Evolutionary conservation across 495 filamentous ascomycete genomes (phyloP).

Genomic region (Parathielavia hyrcaniae): DNA sequence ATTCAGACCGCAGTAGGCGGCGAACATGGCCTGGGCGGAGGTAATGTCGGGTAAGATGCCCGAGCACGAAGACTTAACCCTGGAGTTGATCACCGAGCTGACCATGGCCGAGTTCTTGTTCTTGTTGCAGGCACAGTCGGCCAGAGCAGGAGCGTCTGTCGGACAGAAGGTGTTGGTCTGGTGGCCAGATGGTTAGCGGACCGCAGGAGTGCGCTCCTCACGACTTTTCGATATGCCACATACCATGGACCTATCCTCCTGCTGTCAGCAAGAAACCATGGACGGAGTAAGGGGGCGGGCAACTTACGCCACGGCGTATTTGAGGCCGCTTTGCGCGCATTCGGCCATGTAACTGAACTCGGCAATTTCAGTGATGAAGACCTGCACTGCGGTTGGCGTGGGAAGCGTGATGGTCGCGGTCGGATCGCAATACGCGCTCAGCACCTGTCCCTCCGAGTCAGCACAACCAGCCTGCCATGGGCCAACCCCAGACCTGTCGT

Average conservation of each 20-base stretch:
- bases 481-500: background rate
- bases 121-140: constrained; percentile 45
- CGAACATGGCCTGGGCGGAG: constrained; percentile 44
- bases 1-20: constrained; percentile 44
- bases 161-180: constrained; percentile 34
- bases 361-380: constrained; percentile 45
- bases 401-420: constrained; percentile 30
- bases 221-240: background rate
- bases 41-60: constrained; percentile 37
- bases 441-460: constrained; percentile 13
- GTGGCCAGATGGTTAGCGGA: background rate
- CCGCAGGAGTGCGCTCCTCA: background rate
- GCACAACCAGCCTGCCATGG: background rate
- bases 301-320: constrained; percentile 37
- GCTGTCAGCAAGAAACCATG: constrained; percentile 16
- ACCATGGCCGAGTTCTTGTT: constrained; percentile 39
- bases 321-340: constrained; percentile 39
- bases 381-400: constrained; percentile 34
- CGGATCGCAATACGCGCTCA: constrained; percentile 46
- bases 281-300: background rate
- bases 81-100: constrained; percentile 37
- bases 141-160: constrained; percentile 36
- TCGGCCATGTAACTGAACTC: constrained; percentile 39
- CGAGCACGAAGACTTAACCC: constrained; percentile 38
- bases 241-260: constrained; percentile 36